These are phyloP conservation scores for Rusavskia elegans DNA, from an alignment of 495 filamentous ascomycete genomes.

Conservation along the genomic window DNA sequence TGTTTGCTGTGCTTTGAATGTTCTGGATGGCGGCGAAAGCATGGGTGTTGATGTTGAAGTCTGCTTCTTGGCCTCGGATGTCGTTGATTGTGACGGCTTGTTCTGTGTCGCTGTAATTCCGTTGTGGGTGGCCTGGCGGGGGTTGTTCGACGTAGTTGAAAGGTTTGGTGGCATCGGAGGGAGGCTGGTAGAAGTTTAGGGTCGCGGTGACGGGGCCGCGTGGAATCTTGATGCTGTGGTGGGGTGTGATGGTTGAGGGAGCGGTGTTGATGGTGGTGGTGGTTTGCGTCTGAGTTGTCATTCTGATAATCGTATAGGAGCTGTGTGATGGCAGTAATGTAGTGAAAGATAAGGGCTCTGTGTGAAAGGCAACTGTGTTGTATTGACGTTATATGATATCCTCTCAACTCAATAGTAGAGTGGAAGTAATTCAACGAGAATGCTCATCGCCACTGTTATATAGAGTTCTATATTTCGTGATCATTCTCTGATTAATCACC, in stretches of 20 bases:
- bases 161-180: constrained; percentile 45
- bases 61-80: constrained; percentile 43
- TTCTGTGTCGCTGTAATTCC: constrained; percentile 37
- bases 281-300: constrained; percentile 13
- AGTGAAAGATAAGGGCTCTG: no score
- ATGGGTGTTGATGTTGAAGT: constrained; percentile 54
- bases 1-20: constrained; percentile 31
- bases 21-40: constrained; percentile 46
- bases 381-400: not conserved
- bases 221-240: constrained; percentile 28
- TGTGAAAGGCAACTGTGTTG: no score
- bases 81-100: constrained; percentile 42
- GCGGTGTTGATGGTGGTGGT: not conserved
- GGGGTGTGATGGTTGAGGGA: not conserved
- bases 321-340: no score
- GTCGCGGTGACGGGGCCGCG: constrained; percentile 47
- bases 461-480: not conserved
- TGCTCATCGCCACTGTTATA: no score
- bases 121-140: constrained; percentile 40
- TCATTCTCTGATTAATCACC: not conserved
- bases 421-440: no score
- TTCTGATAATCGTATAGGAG: not conserved
- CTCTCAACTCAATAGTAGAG: not conserved
- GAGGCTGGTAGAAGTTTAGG: constrained; percentile 54
- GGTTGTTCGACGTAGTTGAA: constrained; percentile 55